These are phyloP conservation scores for Paracoccidioides brasiliensis DNA, from an alignment of 2,329 filamentous ascomycete species.

Conservation along the genomic window DNA sequence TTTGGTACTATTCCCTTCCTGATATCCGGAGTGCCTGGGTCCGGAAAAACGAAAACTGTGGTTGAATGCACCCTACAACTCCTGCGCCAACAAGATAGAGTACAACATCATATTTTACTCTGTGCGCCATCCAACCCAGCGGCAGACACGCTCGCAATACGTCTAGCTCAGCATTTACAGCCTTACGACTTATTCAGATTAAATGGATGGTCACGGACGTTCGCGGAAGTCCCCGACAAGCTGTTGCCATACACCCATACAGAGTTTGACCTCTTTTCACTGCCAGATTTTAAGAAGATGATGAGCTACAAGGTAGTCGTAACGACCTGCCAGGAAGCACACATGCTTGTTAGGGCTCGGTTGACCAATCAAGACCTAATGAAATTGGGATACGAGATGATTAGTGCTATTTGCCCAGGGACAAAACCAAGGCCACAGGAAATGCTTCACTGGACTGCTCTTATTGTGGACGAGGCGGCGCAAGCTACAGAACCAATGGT, in stretches of 20 bases:
- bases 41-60: constrained; percentile 40
- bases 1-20: constrained; percentile 37
- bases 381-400: constrained; percentile 22
- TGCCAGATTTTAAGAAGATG: constrained; percentile 27
- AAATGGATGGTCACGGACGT: constrained; percentile 28
- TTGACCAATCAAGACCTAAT: constrained; percentile 32
- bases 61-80: constrained; percentile 32
- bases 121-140: constrained; percentile 36
- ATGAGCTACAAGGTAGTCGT: constrained; percentile 33
- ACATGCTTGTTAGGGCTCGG: constrained; percentile 30
- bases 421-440: constrained; percentile 7
- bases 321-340: constrained; percentile 30
- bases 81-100: constrained; percentile 5
- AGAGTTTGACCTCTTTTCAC: constrained; percentile 28
- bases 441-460: constrained; percentile 31
- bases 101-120: constrained; percentile 26
- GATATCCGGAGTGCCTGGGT: constrained; percentile 39
- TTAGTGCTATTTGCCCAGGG: constrained; percentile 19
- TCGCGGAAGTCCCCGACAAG: constrained; percentile 30
- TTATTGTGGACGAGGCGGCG: constrained; percentile 35
- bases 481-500: constrained; percentile 34
- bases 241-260: constrained; percentile 28
- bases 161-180: constrained; percentile 25
- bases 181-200: constrained; percentile 30
- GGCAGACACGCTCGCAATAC: constrained; percentile 32